These are phyloP conservation scores for Urtica urens DNA, from an alignment of 306 rosid genomes.

Conservation along the genomic window DNA sequence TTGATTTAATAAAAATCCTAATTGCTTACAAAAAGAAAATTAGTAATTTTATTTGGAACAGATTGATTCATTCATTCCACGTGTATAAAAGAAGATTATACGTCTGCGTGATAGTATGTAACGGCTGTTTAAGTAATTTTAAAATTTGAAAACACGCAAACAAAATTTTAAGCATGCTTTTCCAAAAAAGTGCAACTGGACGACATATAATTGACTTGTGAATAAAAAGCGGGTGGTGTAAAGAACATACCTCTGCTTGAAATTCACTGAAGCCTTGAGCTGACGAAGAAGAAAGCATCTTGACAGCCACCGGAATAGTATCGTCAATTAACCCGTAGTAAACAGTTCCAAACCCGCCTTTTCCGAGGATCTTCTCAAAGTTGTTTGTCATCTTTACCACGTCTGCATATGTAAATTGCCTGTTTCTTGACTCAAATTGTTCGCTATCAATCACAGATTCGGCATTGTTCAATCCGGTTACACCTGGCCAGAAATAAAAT, in stretches of 20 bases:
- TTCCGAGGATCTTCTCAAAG: constrained; percentile 24
- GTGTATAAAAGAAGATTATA: no score
- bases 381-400: constrained; percentile 19
- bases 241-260: constrained; percentile 36
- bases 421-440: constrained; percentile 28
- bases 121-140: no score
- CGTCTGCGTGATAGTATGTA: background rate
- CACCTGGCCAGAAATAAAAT: no score
- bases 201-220: no score
- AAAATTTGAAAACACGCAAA: no score
- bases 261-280: constrained; percentile 34
- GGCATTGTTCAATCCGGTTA: no score
- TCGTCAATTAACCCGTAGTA: constrained; percentile 20
- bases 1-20: no score
- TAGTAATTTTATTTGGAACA: no score
- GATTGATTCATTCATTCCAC: no score
- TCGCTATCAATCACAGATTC: background rate
- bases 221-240: no score
- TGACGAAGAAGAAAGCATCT: constrained; percentile 33
- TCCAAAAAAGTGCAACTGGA: no score
- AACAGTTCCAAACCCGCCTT: constrained; percentile 46
- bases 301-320: constrained; percentile 42
- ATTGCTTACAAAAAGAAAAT: no score
- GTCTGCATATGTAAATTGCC: constrained; percentile 36
- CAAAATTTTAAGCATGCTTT: background rate